phyloP scores from a whole-genome alignment of 208 protist species.

The Tritrichomonas foetus region DNA sequence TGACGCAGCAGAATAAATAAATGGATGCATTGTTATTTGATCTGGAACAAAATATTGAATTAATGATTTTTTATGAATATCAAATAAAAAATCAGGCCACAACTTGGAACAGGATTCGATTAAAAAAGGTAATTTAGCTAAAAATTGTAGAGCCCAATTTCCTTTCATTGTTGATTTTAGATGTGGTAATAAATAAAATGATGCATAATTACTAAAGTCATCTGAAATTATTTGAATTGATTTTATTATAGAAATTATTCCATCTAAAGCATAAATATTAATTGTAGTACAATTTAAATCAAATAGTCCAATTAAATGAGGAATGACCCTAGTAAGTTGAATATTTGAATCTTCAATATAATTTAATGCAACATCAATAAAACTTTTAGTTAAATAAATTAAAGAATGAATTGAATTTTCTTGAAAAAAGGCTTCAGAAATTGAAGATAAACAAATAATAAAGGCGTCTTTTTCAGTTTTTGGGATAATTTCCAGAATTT shows the following conservation, averaged over 20 bases:
- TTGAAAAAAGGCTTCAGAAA: background rate
- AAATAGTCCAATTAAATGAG: background rate
- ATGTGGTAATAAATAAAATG: no score
- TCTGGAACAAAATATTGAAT: no score
- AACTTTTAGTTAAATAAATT: background rate
- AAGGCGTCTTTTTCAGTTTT: background rate
- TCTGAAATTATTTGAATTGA: background rate
- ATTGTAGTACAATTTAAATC: background rate
- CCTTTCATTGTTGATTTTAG: no score
- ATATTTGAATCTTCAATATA: background rate
- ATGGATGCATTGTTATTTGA: no score
- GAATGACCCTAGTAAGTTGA: background rate
- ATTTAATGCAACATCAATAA: background rate
- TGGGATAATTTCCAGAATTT: background rate
- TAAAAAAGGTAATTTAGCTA: no score
- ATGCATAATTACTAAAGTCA: background rate
- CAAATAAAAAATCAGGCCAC: no score
- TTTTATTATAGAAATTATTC: background rate
- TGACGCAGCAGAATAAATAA: no score
- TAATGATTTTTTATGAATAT: no score
- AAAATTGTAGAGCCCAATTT: no score
- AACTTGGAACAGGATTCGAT: no score
- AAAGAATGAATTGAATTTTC: background rate
- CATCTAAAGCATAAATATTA: background rate
- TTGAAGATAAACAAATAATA: background rate